Evolutionary conservation across 768 basidiomycete genomes (phyloP), one percentile per base, ranked within the genome.

Genomic region (Auriscalpium orientale): DNA sequence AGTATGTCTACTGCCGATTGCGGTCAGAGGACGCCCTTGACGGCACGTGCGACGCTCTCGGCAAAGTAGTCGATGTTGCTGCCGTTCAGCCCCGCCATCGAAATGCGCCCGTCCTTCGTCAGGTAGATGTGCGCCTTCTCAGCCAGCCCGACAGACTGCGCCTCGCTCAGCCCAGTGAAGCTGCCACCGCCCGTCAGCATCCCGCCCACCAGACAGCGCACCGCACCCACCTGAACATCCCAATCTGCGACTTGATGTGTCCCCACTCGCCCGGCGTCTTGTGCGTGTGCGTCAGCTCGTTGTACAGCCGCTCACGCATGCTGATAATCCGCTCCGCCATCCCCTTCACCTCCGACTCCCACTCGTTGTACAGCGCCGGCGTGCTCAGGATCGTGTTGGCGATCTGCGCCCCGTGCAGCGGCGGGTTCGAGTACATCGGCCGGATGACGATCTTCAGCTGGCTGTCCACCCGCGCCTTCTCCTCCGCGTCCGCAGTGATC

Each of bases 371-470:
- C 49, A 98, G 79, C 51, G 79, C 79, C 12, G 77, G 66, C 65
- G 86, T 81, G 56, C 83, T 82, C 47, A 99, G 75, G 61, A 99
- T 95, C 43, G 89, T 79, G 67, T 79, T 84, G 57, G 90, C 93
- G 65, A 97, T 86, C 48, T 87, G 81, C 40, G 94, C 91, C 60
- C 93, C 93, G 65, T 92, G 89, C 36, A 89, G 68, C 16, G 95
- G 97, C 56, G 97, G 95, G 80, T 98, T 99, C 53, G 95, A 98
- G 77, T 98, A 98, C 84, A 98, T 86, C 44, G 94, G 93, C 12
- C 97, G 86, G 62, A 97, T 86, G 58, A 98, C 74, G 59, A 98
- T 97, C 78, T 95, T 94, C 67, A 98, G 74, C 72, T 98, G 97
- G 69, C 87, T 91, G 72, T 95, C 89, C 44, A 98, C 85, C 49